Percentiles rank a stretch among this genome's conserved stretches.
phyloP scores from a whole-genome alignment of 176 grass and related monocot species.

The Pontederia crassipes region DNA sequence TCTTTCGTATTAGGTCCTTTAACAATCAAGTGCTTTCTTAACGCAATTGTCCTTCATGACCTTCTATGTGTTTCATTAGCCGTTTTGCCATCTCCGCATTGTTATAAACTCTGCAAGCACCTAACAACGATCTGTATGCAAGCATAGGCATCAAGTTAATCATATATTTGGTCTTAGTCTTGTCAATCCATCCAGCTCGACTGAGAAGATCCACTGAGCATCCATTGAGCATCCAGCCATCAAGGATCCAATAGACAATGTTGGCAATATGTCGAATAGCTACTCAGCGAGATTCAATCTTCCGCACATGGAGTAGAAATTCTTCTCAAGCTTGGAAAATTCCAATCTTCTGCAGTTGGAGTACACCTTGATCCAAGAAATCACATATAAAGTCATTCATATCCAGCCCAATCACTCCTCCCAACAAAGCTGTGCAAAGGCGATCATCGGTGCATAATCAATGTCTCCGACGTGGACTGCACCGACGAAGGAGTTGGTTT shows the following conservation, averaged over 20 bases:
- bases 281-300: conserved; percentile 30
- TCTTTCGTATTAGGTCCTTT: no score
- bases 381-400: conserved; percentile 6
- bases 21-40: background rate
- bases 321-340: background rate
- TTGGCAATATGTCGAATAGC: conserved; percentile 1
- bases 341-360: background rate
- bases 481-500: no score
- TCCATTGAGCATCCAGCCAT: conserved; percentile 20
- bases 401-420: background rate
- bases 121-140: conserved; percentile 4
- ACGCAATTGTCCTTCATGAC: conserved; percentile 14
- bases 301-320: conserved; percentile 34
- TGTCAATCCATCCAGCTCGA: conserved; percentile 1
- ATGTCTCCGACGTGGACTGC: no score
- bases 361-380: conserved; percentile 6
- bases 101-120: conserved; percentile 4
- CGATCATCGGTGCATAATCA: no score
- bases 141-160: conserved; percentile 7
- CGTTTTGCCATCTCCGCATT: background rate
- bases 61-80: background rate
- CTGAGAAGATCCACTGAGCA: conserved; percentile 16
- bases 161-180: background rate
- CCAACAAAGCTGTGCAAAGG: conserved; percentile 15
- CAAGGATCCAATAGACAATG: conserved; percentile 28